Conservation (phyloP, 2,329 filamentous ascomycete species). For the Stachybotrys echinatus region DNA sequence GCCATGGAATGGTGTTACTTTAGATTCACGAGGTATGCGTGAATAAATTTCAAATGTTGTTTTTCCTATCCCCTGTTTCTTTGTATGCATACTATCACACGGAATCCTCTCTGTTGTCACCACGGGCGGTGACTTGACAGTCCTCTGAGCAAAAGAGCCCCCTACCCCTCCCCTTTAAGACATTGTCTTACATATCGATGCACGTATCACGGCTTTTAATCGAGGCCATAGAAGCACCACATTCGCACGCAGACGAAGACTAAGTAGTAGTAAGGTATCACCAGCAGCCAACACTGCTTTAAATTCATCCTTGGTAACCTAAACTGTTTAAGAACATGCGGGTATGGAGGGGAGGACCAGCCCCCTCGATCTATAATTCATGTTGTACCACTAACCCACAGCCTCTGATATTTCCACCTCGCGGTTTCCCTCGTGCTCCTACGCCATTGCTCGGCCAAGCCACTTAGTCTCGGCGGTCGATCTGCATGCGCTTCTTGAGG, state of each 20-base stretch:
- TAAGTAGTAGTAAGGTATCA: not conserved
- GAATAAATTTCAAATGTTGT: conserved; percentile 18
- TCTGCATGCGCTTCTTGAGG: conserved; percentile 30
- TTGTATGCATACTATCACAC: no score
- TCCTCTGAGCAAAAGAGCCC: not conserved
- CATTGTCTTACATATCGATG: not conserved
- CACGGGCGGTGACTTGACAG: no score
- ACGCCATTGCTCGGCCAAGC: not conserved
- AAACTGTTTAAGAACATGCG: not conserved
- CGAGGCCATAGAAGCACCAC: not conserved
- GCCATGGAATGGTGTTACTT: no score
- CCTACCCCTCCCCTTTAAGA: not conserved
- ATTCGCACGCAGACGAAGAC: not conserved
- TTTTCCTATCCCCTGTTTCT: conserved; percentile 8
- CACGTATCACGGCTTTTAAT: not conserved
- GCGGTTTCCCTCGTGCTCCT: not conserved
- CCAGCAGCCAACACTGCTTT: not conserved
- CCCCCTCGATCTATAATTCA: not conserved
- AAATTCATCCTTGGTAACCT: not conserved
- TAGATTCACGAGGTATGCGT: conserved; percentile 26
- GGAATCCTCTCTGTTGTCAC: no score
- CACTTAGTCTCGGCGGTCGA: conserved; percentile 13
- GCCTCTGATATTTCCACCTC: not conserved
- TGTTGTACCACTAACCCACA: not conserved
- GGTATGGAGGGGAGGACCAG: not conserved